Conservation (phyloP, 2,329 filamentous ascomycete species). For the Plectosphaerella cucumerina region DNA sequence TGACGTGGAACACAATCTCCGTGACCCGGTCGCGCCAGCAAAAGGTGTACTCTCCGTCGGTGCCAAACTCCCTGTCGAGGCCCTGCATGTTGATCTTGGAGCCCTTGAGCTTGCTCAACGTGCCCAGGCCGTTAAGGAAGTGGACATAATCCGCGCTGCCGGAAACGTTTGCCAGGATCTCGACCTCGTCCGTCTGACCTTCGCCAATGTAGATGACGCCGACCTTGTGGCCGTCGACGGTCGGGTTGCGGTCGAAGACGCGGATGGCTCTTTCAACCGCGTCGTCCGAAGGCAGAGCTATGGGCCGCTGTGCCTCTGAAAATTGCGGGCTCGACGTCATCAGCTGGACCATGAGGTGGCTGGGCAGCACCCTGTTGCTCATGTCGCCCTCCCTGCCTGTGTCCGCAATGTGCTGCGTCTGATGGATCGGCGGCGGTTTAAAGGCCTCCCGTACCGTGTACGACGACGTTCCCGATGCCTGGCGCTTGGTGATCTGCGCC, state of each 20-base stretch:
- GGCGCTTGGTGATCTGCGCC: constrained; percentile 67
- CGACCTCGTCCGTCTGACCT: constrained; percentile 74
- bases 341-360: constrained; percentile 67
- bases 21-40: constrained; percentile 94
- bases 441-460: constrained; percentile 59
- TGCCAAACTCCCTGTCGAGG: constrained; percentile 70
- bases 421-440: constrained; percentile 52
- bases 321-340: constrained; percentile 59
- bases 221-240: constrained; percentile 92
- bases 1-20: constrained; percentile 92
- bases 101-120: constrained; percentile 73
- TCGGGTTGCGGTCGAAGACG: constrained; percentile 80
- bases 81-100: constrained; percentile 92
- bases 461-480: constrained; percentile 63
- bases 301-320: constrained; percentile 59
- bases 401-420: constrained; percentile 44
- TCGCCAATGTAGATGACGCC: constrained; percentile 92
- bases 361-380: constrained; percentile 63
- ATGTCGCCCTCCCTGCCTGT: constrained; percentile 46
- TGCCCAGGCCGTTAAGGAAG: constrained; percentile 79
- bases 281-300: constrained; percentile 70
- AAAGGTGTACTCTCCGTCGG: constrained; percentile 83
- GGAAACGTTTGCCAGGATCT: constrained; percentile 81
- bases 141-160: constrained; percentile 86
- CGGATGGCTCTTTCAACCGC: constrained; percentile 69